Percentiles rank a stretch among this genome's conserved stretches.
phyloP scores from a whole-genome alignment of 129 eudicot species.

The Helianthus annuus region HanXRQr2.0-SUNRISE NC_035440.2:127263171-127263670 shows the following conservation, averaged over 20 bases:
- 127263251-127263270: conserved; percentile 42
- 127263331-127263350: conserved; percentile 66
- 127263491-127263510: conserved; percentile 47
- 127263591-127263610: conserved; percentile 4
- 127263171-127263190: conserved; percentile 49
- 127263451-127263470: conserved; percentile 47
- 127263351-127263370: conserved; percentile 29
- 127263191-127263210: conserved; percentile 49
- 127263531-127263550: conserved; percentile 6
- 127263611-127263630: conserved; percentile 1
- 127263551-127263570: conserved; percentile 18
- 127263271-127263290: conserved; percentile 56
- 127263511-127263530: conserved; percentile 18
- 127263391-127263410: conserved; percentile 33
- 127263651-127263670: not conserved
- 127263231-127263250: conserved; percentile 51
- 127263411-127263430: conserved; percentile 27
- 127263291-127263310: conserved; percentile 57
- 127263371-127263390: conserved; percentile 39
- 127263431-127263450: conserved; percentile 42
- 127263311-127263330: conserved; percentile 63
- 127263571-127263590: conserved; percentile 20
- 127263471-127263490: conserved; percentile 41
- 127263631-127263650: not conserved
- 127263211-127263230: conserved; percentile 60